These are phyloP conservation scores for Eucalyptus fibrosa DNA, from an alignment of 345 rosid genomes.

Conservation along the genomic window DNA sequence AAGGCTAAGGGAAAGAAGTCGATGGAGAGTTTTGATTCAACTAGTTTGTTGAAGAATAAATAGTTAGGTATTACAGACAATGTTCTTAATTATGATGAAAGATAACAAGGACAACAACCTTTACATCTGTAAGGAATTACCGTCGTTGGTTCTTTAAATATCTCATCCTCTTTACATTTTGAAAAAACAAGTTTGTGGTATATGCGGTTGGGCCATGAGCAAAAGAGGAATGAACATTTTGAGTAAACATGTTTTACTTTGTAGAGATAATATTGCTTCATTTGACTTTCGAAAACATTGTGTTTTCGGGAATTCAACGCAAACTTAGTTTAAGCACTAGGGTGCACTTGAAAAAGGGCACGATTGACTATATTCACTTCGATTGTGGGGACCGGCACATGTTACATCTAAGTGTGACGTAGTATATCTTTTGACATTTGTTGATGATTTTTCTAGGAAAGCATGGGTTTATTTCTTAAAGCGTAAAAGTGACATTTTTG, in stretches of 20 bases:
- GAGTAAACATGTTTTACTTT: neutral
- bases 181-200: neutral
- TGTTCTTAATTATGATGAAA: neutral
- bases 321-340: neutral
- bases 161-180: neutral
- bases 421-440: neutral
- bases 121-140: neutral
- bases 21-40: neutral
- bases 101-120: neutral
- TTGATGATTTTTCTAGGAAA: neutral
- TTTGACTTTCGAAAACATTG: neutral
- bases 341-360: neutral
- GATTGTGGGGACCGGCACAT: fast-evolving
- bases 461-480: neutral
- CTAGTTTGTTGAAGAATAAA: neutral
- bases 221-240: neutral
- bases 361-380: neutral
- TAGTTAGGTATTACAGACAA: neutral
- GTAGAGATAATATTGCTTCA: neutral
- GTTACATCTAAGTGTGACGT: neutral
- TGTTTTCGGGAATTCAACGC: neutral
- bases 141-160: neutral
- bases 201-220: neutral
- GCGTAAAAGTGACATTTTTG: no score
- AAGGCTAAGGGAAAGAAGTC: neutral